Percentiles rank a stretch among this genome's conserved stretches.
These are phyloP conservation scores for Geotrichum aggregatum DNA, from an alignment of 1,139 yeast genomes.

Conservation along the genomic window DNA sequence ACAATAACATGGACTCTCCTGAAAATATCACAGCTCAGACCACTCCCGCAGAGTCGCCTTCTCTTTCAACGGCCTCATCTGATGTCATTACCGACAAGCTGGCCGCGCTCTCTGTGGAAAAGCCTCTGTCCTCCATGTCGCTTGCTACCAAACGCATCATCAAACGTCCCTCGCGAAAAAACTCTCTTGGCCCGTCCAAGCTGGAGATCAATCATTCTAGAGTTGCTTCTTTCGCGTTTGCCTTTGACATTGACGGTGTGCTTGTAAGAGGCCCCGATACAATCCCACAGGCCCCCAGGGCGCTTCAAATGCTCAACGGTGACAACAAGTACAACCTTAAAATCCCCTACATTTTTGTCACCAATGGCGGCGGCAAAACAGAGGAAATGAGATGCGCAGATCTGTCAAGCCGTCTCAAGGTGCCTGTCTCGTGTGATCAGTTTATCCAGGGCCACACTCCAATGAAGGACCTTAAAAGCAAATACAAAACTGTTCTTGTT, in stretches of 20 bases:
- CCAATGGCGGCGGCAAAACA: slow-evolving; percentile 86
- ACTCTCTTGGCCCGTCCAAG: slow-evolving; percentile 19
- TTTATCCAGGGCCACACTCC: slow-evolving; percentile 89
- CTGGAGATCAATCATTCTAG: slow-evolving; percentile 26
- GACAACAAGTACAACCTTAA: slow-evolving; percentile 71
- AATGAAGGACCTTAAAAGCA: slow-evolving; percentile 68
- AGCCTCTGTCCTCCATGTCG: neutral
- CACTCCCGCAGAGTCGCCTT: slow-evolving; percentile 3
- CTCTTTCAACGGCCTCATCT: neutral
- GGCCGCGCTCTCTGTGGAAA: neutral
- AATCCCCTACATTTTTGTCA: slow-evolving; percentile 82
- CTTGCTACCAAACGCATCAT: slow-evolving; percentile 8
- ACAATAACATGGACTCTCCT: slow-evolving; percentile 9
- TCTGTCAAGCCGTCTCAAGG: slow-evolving; percentile 55
- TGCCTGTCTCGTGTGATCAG: slow-evolving; percentile 64
- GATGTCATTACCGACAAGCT: neutral
- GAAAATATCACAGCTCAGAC: slow-evolving; percentile 7
- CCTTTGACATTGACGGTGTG: slow-evolving; percentile 85
- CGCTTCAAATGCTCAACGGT: slow-evolving; percentile 66
- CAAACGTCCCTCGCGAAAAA: slow-evolving; percentile 17
- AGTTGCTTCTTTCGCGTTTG: slow-evolving; percentile 78
- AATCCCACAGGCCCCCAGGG: slow-evolving; percentile 70
- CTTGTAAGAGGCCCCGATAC: slow-evolving; percentile 75
- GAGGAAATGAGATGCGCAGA: slow-evolving; percentile 69
- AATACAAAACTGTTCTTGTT: slow-evolving; percentile 67